Percentiles rank a stretch among this genome's conserved stretches.
Conservation (phyloP, 306 rosid genomes). For the Ziziphus jujuba region DNA sequence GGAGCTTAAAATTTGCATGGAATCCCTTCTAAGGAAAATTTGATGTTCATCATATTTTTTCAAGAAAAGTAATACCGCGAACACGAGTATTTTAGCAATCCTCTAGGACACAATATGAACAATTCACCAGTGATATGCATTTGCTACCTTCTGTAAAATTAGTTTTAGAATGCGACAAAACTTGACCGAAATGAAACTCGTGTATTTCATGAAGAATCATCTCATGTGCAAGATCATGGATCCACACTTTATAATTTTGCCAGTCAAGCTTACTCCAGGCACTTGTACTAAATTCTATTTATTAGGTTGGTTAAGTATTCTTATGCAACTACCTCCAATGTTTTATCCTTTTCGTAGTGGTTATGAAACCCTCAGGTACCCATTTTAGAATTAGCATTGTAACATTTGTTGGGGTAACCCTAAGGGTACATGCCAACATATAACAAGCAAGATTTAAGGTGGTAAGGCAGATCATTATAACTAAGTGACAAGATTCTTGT, state of each 20-base stretch:
- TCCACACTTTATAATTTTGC: background rate
- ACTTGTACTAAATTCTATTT: background rate
- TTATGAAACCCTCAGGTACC: conserved; percentile 16
- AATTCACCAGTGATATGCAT: background rate
- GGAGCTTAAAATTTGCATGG: background rate
- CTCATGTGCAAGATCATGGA: conserved; percentile 18
- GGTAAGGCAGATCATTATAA: conserved; percentile 19
- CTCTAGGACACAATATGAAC: background rate
- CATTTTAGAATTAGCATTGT: background rate
- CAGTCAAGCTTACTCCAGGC: background rate
- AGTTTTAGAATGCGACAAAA: background rate
- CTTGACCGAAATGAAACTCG: background rate
- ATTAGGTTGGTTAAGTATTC: background rate
- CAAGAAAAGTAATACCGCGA: background rate
- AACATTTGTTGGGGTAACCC: background rate
- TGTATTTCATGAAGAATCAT: background rate
- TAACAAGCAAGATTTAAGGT: conserved; percentile 13
- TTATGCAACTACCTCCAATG: background rate
- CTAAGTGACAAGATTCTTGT: conserved; percentile 21
- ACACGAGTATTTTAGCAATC: no score
- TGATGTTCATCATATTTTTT: background rate
- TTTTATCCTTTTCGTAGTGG: background rate
- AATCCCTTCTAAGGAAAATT: no score
- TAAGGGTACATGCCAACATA: conserved; percentile 17
- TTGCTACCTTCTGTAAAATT: background rate